These are phyloP conservation scores for Simmondsia chinensis DNA, from an alignment of 148 eudicot genomes.

Conservation along the genomic window DNA sequence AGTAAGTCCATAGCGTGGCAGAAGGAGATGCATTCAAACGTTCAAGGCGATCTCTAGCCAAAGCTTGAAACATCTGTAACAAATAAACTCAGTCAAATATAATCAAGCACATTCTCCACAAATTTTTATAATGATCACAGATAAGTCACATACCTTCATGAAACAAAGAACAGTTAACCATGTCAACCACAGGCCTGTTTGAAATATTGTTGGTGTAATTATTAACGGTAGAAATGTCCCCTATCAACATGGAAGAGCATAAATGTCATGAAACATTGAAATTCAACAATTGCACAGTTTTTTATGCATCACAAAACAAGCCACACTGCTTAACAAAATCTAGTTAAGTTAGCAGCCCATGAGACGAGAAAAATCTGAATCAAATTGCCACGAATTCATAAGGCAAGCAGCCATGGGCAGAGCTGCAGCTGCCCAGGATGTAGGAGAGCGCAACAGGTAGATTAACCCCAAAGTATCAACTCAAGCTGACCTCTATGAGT, in stretches of 20 bases:
- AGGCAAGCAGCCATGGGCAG: too few species aligned
- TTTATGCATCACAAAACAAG: too few species aligned
- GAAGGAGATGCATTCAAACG: conserved; percentile 99
- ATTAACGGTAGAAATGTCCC: conserved; percentile 92
- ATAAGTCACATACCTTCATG: conserved; percentile 50
- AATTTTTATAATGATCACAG: conserved; percentile 2
- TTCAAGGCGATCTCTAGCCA: conserved; percentile 96
- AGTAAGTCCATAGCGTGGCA: conserved; percentile 82
- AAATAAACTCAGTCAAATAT: conserved; percentile 8
- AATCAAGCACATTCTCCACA: too few species aligned
- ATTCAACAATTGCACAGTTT: too few species aligned
- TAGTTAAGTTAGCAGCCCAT: background rate
- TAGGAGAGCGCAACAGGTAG: too few species aligned
- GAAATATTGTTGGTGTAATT: conserved; percentile 77
- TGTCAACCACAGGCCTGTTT: conserved; percentile 69
- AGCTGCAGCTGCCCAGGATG: too few species aligned
- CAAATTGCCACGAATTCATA: too few species aligned
- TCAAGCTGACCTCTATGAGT: too few species aligned
- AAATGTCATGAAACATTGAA: background rate
- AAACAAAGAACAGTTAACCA: conserved; percentile 83
- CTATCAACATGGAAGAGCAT: conserved; percentile 21
- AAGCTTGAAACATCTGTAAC: conserved; percentile 95
- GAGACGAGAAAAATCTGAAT: too few species aligned
- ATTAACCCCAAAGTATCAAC: too few species aligned
- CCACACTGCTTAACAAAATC: too few species aligned